These are phyloP conservation scores for Solanum sitiens DNA, from an alignment of 257 asterid genomes.

Conservation along the genomic window DNA sequence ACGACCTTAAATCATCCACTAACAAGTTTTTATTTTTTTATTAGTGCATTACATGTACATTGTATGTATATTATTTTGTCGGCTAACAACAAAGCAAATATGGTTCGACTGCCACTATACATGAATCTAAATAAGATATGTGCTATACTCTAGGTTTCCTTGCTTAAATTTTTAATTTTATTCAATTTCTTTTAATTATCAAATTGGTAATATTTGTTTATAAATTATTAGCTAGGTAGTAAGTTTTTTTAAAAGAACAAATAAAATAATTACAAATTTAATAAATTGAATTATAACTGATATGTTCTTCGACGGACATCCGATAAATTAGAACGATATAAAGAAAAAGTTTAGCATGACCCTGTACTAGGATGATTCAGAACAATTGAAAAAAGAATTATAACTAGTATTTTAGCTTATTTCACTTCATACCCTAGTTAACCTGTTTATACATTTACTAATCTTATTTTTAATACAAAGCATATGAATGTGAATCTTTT, in stretches of 20 bases:
- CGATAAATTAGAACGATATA: too few species aligned
- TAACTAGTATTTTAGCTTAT: too few species aligned
- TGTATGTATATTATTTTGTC: not conserved
- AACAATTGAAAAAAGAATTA: too few species aligned
- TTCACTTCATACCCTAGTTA: not conserved
- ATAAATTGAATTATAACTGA: too few species aligned
- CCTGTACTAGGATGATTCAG: fast-evolving
- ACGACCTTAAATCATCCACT: not conserved
- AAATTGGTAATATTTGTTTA: not conserved
- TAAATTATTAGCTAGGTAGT: too few species aligned
- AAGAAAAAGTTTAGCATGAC: too few species aligned
- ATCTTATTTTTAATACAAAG: too few species aligned
- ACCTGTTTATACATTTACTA: too few species aligned
- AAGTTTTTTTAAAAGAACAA: not conserved
- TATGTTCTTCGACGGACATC: too few species aligned
- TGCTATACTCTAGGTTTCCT: not conserved
- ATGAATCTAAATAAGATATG: not conserved
- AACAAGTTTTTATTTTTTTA: not conserved
- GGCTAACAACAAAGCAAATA: not conserved
- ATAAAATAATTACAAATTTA: too few species aligned
- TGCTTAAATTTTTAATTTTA: not conserved
- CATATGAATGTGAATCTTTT: too few species aligned
- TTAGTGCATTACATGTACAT: not conserved
- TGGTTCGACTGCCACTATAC: not conserved
- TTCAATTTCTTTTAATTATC: not conserved